These are phyloP conservation scores for Tulasnella sp. DNA, from an alignment of 768 basidiomycete species.

Conservation along the genomic window DNA sequence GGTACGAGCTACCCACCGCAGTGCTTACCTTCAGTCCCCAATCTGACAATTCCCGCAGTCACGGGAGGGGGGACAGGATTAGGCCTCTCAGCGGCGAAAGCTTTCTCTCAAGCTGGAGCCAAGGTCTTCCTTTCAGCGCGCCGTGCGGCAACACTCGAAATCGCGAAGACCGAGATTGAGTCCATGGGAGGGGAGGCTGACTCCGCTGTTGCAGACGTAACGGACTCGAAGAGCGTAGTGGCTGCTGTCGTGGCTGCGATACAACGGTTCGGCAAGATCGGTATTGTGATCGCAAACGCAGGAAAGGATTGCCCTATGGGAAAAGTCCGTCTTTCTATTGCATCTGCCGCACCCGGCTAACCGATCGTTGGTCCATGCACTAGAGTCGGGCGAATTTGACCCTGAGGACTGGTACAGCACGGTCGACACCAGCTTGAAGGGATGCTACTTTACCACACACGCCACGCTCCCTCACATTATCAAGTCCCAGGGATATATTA, in stretches of 20 bases:
- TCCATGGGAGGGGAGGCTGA: slow-evolving; percentile 17
- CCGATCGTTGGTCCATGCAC: background rate
- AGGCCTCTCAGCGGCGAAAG: slow-evolving; percentile 23
- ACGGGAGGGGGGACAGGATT: slow-evolving; percentile 27
- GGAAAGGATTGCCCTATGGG: slow-evolving; percentile 9
- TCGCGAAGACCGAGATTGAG: slow-evolving; percentile 21
- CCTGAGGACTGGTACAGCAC: slow-evolving; percentile 6
- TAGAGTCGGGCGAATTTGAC: background rate
- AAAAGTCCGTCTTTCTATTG: background rate
- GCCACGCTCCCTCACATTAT: background rate
- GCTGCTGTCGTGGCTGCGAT: slow-evolving; percentile 22
- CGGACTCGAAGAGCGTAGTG: slow-evolving; percentile 20
- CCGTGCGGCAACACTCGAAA: slow-evolving; percentile 18
- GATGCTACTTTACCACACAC: slow-evolving; percentile 2
- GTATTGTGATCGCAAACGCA: slow-evolving; percentile 27
- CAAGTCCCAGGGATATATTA: slow-evolving; percentile 18
- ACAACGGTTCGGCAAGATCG: slow-evolving; percentile 24
- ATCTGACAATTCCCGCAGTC: background rate
- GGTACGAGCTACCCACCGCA: background rate
- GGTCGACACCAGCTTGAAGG: background rate
- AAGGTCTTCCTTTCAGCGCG: slow-evolving; percentile 24
- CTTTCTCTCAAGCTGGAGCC: slow-evolving; percentile 26
- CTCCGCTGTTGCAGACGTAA: slow-evolving; percentile 22
- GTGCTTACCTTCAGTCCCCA: background rate
- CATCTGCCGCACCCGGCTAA: background rate